A percentile compares a stretch with the other conserved stretches of the same genome.
phyloP scores from a whole-genome alignment of 1,139 yeast species.

The Geotrichum klebahnii region DNA sequence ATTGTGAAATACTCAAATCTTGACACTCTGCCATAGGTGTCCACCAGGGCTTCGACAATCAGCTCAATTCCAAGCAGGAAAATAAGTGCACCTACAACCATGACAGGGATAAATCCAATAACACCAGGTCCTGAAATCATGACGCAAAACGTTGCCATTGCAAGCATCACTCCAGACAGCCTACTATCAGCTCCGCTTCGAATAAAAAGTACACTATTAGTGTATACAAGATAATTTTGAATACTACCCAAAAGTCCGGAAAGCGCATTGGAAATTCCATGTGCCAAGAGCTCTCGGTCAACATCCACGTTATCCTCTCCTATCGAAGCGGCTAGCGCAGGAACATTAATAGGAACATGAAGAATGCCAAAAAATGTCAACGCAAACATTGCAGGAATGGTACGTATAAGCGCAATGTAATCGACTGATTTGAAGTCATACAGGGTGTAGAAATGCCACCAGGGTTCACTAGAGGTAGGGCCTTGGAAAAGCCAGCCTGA shows the following conservation, averaged over 20 bases:
- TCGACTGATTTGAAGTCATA: slow-evolving; percentile 69
- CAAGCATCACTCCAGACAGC: slow-evolving; percentile 80
- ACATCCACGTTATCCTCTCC: slow-evolving; percentile 79
- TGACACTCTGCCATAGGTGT: slow-evolving; percentile 73
- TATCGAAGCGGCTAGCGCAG: slow-evolving; percentile 88
- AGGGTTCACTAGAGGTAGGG: slow-evolving; percentile 65
- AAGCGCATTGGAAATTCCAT: slow-evolving; percentile 84
- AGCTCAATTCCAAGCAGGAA: slow-evolving; percentile 87
- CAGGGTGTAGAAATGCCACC: slow-evolving; percentile 79
- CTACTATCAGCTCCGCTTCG: slow-evolving; percentile 92
- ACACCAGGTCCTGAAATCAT: slow-evolving; percentile 88
- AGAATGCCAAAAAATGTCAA: slow-evolving; percentile 90
- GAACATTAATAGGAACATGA: slow-evolving; percentile 96
- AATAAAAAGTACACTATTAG: slow-evolving; percentile 85
- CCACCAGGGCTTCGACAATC: slow-evolving; percentile 77
- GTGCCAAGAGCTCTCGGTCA: slow-evolving; percentile 89
- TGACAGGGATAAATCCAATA: slow-evolving; percentile 90
- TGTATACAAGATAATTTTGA: slow-evolving; percentile 89
- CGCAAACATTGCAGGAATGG: slow-evolving; percentile 91
- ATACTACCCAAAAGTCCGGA: slow-evolving; percentile 84
- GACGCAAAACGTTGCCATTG: slow-evolving; percentile 70
- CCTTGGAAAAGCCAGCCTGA: slow-evolving; percentile 79
- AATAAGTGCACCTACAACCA: slow-evolving; percentile 91
- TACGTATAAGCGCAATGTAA: slow-evolving; percentile 63
- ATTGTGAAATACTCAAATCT: slow-evolving; percentile 80